These are phyloP conservation scores for Nephelium lappaceum DNA, from an alignment of 345 rosid species.

Conservation along the genomic window DNA sequence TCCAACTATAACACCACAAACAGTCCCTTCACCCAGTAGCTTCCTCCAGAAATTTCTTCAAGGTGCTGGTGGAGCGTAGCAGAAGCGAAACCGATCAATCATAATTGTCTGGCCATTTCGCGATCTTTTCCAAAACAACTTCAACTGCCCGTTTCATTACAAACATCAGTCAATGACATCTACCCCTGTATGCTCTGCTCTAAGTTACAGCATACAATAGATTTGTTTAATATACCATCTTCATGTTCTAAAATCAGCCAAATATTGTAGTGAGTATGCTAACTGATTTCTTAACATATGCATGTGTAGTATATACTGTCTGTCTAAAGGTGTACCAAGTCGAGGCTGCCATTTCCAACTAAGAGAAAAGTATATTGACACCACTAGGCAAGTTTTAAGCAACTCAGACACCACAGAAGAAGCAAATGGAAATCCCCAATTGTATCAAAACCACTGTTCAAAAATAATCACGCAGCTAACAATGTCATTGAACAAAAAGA, in stretches of 20 bases:
- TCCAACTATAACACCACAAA: too few species aligned
- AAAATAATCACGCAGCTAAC: not conserved
- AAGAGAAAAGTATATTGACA: not conserved
- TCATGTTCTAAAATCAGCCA: too few species aligned
- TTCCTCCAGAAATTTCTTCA: too few species aligned
- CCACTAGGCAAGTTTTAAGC: not conserved
- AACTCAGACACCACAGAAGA: not conserved
- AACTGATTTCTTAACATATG: too few species aligned
- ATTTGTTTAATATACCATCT: too few species aligned
- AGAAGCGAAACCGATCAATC: slow-evolving; percentile 42
- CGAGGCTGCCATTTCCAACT: too few species aligned
- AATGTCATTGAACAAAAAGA: not conserved
- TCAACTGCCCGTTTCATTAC: not conserved
- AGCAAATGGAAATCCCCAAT: not conserved
- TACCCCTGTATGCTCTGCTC: too few species aligned
- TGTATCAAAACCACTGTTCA: not conserved
- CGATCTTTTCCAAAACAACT: not conserved
- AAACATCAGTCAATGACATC: not conserved
- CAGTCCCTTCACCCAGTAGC: too few species aligned
- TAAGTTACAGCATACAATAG: too few species aligned
- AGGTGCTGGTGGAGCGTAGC: not conserved
- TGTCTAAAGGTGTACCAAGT: too few species aligned
- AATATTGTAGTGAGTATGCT: too few species aligned
- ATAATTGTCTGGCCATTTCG: slow-evolving; percentile 40
- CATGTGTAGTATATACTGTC: too few species aligned